Percentiles rank a stretch among this genome's conserved stretches.
These are phyloP conservation scores for Ophiostoma sp. DNA, from an alignment of 2,329 filamentous ascomycete species.

Conservation along the genomic window DNA sequence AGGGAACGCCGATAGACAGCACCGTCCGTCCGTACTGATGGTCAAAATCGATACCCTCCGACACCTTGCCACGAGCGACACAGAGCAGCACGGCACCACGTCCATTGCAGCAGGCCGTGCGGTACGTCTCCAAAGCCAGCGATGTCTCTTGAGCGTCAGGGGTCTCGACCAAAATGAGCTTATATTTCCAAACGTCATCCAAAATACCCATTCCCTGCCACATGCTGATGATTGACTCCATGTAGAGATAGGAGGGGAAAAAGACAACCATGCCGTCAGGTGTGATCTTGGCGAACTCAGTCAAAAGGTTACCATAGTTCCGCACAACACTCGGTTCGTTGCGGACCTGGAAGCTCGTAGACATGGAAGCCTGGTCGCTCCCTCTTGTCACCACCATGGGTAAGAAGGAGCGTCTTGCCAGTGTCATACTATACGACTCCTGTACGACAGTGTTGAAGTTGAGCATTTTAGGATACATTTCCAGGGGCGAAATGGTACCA, in stretches of 20 bases:
- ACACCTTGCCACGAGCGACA: conserved; percentile 94
- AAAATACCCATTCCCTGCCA: conserved; percentile 99
- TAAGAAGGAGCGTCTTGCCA: conserved; percentile 88
- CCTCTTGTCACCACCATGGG: conserved; percentile 97
- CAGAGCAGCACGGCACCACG: conserved; percentile 88
- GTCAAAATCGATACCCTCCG: conserved; percentile 97
- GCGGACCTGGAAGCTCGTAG: conserved; percentile 88
- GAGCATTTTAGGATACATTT: conserved; percentile 99
- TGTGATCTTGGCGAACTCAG: conserved; percentile 92
- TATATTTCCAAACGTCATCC: conserved; percentile 98
- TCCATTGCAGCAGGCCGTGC: conserved; percentile 95
- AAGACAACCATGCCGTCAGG: conserved; percentile 98
- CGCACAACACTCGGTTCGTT: conserved; percentile 96
- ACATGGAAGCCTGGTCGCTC: conserved; percentile 87
- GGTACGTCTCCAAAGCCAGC: conserved; percentile 89
- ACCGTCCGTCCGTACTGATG: conserved; percentile 97
- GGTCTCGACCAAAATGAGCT: conserved; percentile 94
- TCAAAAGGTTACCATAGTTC: conserved; percentile 89
- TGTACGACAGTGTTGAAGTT: conserved; percentile 88
- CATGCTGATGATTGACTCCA: conserved; percentile 98
- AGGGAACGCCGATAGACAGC: conserved; percentile 92
- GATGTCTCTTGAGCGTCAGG: conserved; percentile 97
- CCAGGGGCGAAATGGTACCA: conserved; percentile 89
- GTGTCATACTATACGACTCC: conserved; percentile 95
- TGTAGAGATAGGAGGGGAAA: conserved; percentile 97